Evolutionary conservation across 2,329 filamentous ascomycete genomes (phyloP).

Genomic region (Remersonia thermophila): DNA sequence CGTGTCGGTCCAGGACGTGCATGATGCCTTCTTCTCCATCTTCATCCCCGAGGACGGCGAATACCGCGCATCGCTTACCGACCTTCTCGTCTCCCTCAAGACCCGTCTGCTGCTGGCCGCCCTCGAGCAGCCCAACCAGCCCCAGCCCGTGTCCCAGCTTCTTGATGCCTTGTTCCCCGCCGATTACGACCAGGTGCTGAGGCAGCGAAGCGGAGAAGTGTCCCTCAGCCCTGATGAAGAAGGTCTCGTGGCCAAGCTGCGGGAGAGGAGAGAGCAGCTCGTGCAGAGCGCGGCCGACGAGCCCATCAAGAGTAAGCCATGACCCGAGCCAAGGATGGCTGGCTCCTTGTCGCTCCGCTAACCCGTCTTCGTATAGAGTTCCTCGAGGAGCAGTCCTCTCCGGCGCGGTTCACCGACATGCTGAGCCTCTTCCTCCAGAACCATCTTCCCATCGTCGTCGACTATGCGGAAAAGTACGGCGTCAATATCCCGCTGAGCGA

Average conservation of each 20-base stretch:
- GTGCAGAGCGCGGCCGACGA: constrained; percentile 44
- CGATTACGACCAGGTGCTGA: constrained; percentile 39
- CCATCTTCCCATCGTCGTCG: constrained; percentile 21
- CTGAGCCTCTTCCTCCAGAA: constrained; percentile 22
- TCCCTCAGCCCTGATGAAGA: constrained; percentile 43
- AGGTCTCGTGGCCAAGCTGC: constrained; percentile 29
- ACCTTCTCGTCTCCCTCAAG: constrained; percentile 35
- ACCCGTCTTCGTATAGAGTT: constrained; percentile 16
- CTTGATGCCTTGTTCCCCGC: constrained; percentile 44
- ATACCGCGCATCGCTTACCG: constrained; percentile 26
- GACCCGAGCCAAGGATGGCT: too few species aligned
- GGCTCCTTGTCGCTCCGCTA: background rate
- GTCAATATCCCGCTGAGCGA: constrained; percentile 25
- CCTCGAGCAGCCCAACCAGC: constrained; percentile 37
- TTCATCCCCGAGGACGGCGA: constrained; percentile 28
- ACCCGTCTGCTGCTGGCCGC: constrained; percentile 41
- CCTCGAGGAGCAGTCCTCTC: constrained; percentile 28
- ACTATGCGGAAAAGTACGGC: constrained; percentile 27
- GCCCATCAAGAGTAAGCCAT: constrained; percentile 20
- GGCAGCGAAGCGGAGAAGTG: constrained; percentile 28
- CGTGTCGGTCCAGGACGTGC: constrained; percentile 29
- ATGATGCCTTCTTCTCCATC: constrained; percentile 34
- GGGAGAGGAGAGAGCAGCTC: constrained; percentile 32
- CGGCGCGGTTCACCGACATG: constrained; percentile 25
- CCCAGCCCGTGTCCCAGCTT: constrained; percentile 28